These are phyloP conservation scores for Polygonum aviculare DNA, from an alignment of 148 eudicot genomes.

Conservation along the genomic window DNA sequence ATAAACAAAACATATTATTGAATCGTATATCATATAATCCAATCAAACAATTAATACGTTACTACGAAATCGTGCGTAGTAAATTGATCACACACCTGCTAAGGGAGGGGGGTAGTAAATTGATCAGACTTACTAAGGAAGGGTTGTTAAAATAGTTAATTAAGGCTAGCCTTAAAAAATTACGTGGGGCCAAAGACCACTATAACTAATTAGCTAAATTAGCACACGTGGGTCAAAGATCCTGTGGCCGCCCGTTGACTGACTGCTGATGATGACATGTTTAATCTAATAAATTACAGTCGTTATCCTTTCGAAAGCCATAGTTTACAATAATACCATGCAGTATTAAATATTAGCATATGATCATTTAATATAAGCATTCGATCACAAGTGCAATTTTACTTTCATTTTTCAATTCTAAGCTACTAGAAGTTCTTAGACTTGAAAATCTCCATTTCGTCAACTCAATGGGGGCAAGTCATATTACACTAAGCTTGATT, in stretches of 20 bases:
- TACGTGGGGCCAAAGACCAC: background rate
- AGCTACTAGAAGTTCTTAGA: constrained; percentile 6
- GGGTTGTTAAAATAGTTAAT: background rate
- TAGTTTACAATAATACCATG: background rate
- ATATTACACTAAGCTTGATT: background rate
- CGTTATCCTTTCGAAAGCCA: background rate
- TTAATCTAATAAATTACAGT: background rate
- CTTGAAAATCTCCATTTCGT: background rate
- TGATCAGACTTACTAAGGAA: too few relatives aligned
- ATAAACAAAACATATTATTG: too few relatives aligned
- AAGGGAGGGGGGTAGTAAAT: too few relatives aligned
- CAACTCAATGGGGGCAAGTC: background rate
- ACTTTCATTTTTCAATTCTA: background rate
- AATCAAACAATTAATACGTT: too few relatives aligned
- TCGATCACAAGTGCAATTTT: background rate
- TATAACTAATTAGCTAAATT: background rate
- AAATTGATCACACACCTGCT: too few relatives aligned
- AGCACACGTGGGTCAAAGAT: constrained; percentile 7
- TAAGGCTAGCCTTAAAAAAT: background rate
- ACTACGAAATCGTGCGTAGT: too few relatives aligned
- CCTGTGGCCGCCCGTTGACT: background rate
- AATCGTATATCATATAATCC: too few relatives aligned
- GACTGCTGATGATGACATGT: background rate
- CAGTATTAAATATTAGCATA: background rate
- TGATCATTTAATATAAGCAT: background rate